phyloP scores from a whole-genome alignment of 129 eudicot genomes.

The Cynara cardunculus region DNA sequence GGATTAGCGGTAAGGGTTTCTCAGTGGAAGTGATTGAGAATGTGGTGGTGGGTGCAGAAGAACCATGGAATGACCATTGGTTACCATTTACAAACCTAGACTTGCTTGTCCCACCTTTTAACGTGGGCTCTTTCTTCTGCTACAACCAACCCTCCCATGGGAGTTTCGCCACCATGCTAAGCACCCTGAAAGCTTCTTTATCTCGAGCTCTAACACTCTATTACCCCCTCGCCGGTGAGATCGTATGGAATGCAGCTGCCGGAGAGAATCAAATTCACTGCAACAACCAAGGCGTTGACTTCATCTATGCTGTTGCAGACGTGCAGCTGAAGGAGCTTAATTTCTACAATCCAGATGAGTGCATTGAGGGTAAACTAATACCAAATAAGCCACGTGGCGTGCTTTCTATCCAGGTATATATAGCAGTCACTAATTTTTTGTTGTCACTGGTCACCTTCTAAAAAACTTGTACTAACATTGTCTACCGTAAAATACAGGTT shows the following conservation, averaged over 20 bases:
- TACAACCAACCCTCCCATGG: conserved; percentile 25
- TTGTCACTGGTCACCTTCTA: too few relatives aligned
- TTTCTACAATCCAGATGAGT: conserved; percentile 44
- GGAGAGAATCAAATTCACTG: conserved; percentile 45
- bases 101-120: conserved; percentile 49
- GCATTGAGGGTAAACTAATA: conserved; percentile 45
- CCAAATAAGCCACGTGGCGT: conserved; percentile 40
- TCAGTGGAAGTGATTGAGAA: conserved; percentile 27
- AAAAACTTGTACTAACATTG: not conserved
- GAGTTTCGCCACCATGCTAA: conserved; percentile 3
- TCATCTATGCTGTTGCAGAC: conserved; percentile 42
- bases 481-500: conserved; percentile 26
- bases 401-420: conserved; percentile 39
- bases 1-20: not conserved
- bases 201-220: conserved; percentile 30
- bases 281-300: conserved; percentile 51
- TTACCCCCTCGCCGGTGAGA: conserved; percentile 31
- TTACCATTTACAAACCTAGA: conserved; percentile 57
- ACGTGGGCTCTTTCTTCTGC: conserved; percentile 44
- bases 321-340: conserved; percentile 35
- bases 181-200: conserved; percentile 38
- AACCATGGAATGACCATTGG: conserved; percentile 44
- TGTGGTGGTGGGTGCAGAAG: conserved; percentile 30
- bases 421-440: not conserved
- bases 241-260: conserved; percentile 28